These are phyloP conservation scores for Sporothrix variecibatus DNA, from an alignment of 2,329 filamentous ascomycete genomes.

Conservation along the genomic window DNA sequence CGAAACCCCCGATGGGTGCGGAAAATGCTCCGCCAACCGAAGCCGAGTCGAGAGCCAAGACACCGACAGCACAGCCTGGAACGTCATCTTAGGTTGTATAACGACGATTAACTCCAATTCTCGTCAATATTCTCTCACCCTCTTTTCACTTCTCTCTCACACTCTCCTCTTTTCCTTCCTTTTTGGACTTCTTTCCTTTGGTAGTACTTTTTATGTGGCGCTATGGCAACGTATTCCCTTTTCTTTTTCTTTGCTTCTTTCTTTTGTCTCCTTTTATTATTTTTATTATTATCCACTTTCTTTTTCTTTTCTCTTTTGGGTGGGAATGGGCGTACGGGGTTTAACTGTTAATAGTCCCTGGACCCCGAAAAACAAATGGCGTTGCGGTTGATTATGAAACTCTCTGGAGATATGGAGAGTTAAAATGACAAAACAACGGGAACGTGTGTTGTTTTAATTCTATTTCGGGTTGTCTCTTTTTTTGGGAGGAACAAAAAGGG, in stretches of 20 bases:
- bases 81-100: neutral
- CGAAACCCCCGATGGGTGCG: conserved; percentile 40
- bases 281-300: neutral
- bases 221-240: neutral
- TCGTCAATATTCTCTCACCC: neutral
- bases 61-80: neutral
- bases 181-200: neutral
- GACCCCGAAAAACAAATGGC: neutral
- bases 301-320: conserved; percentile 1
- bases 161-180: neutral
- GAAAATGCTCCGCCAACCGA: conserved; percentile 21
- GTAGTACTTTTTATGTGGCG: neutral
- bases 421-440: neutral
- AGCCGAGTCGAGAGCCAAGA: neutral
- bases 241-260: neutral
- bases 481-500: conserved; percentile 11
- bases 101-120: neutral
- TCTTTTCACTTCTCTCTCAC: neutral
- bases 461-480: neutral
- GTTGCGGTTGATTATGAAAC: conserved; percentile 17
- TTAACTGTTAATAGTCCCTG: neutral
- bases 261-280: neutral
- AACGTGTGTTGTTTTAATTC: conserved; percentile 11
- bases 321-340: neutral
- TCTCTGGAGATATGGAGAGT: neutral